phyloP scores from a whole-genome alignment of 192 early-diverging fungal genomes.

The Gonapodya prolifera region DNA sequence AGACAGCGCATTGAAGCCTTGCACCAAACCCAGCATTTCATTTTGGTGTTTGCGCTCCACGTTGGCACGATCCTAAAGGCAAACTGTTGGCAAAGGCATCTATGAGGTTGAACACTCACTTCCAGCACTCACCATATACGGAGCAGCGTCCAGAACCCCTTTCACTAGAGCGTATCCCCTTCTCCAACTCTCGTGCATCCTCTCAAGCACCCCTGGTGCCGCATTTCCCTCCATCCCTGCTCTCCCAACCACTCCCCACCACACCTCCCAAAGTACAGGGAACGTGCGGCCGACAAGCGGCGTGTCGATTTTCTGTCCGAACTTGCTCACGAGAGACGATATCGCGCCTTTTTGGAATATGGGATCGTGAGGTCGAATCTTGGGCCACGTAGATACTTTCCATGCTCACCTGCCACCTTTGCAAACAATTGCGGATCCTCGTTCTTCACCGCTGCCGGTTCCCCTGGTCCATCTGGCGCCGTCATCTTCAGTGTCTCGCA shows the following conservation, averaged over 20 bases:
- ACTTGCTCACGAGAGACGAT: not conserved
- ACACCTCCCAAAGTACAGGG: not conserved
- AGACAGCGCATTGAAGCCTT: not conserved
- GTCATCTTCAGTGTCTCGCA: not conserved
- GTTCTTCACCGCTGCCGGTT: not conserved
- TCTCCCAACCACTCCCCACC: not conserved
- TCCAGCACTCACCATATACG: not conserved
- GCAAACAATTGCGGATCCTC: not conserved
- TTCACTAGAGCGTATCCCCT: not conserved
- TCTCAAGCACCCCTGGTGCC: not conserved
- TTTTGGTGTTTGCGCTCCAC: not conserved
- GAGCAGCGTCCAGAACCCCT: not conserved
- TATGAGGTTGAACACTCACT: not conserved
- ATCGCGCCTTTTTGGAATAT: not conserved
- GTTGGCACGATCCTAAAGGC: not conserved
- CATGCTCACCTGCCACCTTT: not conserved
- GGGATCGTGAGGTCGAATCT: too few species aligned
- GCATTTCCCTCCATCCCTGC: not conserved
- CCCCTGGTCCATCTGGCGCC: not conserved
- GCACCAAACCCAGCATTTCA: not conserved
- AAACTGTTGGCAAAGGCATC: not conserved
- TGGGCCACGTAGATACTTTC: too few species aligned
- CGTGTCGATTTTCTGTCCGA: not conserved
- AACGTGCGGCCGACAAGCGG: not conserved
- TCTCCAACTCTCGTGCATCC: not conserved